Evolutionary conservation across 257 asterid species (phyloP), one percentile per base, ranked within the genome.

Genomic region (Lithospermum erythrorhizon): DNA sequence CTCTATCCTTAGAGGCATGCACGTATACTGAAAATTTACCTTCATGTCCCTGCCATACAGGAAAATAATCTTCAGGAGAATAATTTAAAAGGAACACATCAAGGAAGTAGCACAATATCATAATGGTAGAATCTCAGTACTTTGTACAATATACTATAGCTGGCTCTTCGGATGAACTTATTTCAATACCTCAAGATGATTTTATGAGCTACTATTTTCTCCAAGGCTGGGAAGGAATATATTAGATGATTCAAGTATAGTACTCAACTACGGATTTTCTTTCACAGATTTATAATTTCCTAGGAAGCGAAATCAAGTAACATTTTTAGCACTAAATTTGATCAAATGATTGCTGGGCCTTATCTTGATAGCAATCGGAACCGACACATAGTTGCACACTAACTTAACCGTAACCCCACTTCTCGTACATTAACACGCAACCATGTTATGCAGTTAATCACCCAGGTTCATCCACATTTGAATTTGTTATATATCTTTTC

Each of bases 1-100:
- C 97, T 76, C 76, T 83, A 65, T 83, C 95, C 82, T 85, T 83
- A 67, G 97, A 93, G 6, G 97, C 99, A 66, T 93, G 99, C 67
- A 93, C 99, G 58, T 93, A 89, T 57, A 93, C 90, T 61, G 97
- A 84, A 76, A 93, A 93, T 75, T 79, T 87, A 52, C 94, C 95
- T 87, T 93, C 99, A 71, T 93, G 83, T 57, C 97, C 99, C 99
- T 93, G 93, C 60, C 60, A 23, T 23, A 23, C 20, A 56, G 13
- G 49, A 14, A 41, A 13, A 41, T 14, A 13, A 41, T 41, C 49
- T 13, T 41, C 2, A 41, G 49, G 49, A 41, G 18, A 13, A 13
- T 41, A 13, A 41, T 41, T 8, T 41, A 13, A 11, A 41, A 41
- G 18, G 49, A 41, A 41, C 11, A 41, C 2, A 41, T 41, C 49